phyloP scores from a whole-genome alignment of 2,329 filamentous ascomycete genomes.

The Ceratocystis ficicola region DNA sequence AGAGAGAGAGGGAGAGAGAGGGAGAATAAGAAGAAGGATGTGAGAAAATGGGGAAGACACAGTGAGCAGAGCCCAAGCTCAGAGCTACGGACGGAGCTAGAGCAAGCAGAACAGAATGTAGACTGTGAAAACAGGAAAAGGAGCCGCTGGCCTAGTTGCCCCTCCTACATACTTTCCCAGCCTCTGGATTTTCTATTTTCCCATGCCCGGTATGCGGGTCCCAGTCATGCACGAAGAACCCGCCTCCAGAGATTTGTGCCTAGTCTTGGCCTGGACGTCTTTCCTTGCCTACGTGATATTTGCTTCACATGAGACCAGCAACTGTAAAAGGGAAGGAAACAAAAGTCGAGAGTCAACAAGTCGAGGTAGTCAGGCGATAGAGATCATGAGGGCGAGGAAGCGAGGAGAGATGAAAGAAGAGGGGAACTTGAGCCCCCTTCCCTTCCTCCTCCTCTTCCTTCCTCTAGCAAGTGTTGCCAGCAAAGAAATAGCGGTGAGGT shows the following conservation, averaged over 20 bases:
- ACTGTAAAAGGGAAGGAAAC: background rate
- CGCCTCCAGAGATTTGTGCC: background rate
- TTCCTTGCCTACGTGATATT: background rate
- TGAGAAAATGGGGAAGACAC: background rate
- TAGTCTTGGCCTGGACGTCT: constrained; percentile 1
- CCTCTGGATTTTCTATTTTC: background rate
- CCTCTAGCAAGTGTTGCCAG: background rate
- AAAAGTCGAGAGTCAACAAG: background rate
- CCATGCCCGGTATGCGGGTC: background rate
- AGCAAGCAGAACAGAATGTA: background rate
- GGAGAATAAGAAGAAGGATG: background rate
- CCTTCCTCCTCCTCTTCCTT: background rate
- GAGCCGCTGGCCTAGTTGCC: background rate
- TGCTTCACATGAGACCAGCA: background rate
- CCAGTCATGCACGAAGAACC: constrained; percentile 3
- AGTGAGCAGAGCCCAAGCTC: background rate
- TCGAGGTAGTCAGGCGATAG: background rate
- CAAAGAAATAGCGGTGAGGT: background rate
- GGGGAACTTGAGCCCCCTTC: background rate
- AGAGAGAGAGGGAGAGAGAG: background rate
- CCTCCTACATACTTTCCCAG: background rate
- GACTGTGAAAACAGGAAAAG: constrained; percentile 11
- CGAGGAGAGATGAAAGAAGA: background rate
- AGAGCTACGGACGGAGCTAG: background rate
- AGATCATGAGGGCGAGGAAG: background rate